These are phyloP conservation scores for Gyromitra esculenta DNA, from an alignment of 2,329 filamentous ascomycete species.

Conservation along the genomic window DNA sequence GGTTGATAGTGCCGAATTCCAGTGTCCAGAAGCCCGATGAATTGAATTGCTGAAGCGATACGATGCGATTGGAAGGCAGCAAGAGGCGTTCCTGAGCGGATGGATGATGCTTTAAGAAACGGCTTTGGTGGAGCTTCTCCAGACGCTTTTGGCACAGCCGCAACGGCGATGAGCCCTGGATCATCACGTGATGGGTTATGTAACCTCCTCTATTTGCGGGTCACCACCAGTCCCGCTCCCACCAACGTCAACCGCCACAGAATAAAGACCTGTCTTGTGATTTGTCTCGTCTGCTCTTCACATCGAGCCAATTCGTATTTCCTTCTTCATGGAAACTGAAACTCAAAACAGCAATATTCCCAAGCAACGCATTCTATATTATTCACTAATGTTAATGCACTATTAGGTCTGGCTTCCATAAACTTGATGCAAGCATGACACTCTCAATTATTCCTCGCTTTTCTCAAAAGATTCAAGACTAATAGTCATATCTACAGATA, in stretches of 20 bases:
- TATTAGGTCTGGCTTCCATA: too few relatives aligned
- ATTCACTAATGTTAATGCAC: too few relatives aligned
- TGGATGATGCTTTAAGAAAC: slow-evolving; percentile 14
- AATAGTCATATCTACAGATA: background rate
- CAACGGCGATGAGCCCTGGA: slow-evolving; percentile 1
- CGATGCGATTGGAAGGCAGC: slow-evolving; percentile 6
- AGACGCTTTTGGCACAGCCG: slow-evolving; percentile 10
- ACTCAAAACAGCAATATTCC: too few relatives aligned
- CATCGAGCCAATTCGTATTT: background rate
- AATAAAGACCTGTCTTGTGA: background rate
- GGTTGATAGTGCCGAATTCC: background rate
- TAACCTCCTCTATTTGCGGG: slow-evolving; percentile 9
- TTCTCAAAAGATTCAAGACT: background rate
- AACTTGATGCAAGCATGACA: too few relatives aligned
- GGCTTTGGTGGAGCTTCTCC: slow-evolving; percentile 2
- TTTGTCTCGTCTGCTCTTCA: too few relatives aligned
- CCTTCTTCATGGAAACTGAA: too few relatives aligned
- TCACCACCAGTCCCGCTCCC: background rate
- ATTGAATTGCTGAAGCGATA: slow-evolving; percentile 4
- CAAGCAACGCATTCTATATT: too few relatives aligned
- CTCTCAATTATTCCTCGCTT: too few relatives aligned
- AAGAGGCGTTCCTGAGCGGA: background rate
- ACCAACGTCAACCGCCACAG: background rate
- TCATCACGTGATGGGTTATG: slow-evolving; percentile 12
- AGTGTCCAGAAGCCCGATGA: background rate